Evolutionary conservation across 192 early-diverging fungal genomes (phyloP), one percentile per base, ranked within the genome.

Genomic region (Geranomyces michiganensis): DNA sequence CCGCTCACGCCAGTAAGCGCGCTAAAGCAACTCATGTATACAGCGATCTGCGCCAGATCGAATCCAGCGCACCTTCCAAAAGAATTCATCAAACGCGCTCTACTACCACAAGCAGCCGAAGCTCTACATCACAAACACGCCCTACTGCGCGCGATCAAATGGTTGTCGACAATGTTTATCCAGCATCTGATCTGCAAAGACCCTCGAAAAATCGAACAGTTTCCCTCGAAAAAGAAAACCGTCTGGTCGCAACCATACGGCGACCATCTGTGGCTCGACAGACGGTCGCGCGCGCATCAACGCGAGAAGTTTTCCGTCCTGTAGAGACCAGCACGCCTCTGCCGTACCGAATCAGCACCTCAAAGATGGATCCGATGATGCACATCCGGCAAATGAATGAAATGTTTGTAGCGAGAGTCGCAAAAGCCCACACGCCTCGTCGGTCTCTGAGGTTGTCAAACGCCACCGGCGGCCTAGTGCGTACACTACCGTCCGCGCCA

Each of bases 1-100:
- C 58, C 22, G 58, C 58, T 26, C 58, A 60, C 30, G 58, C 30
- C 31, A 26, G 27, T 32, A 60, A 60, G 17, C 22, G 58, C 19
- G 58, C 29, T 2, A 60, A 60, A 32, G 19, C 58, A 32, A 17
- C 17, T 19, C 58, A 60, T 29, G 17, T 19, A 26, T 60, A 32
- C 27, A 60, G 58, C 58, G 31, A 60, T 8, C 22, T 31, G 31
- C 22, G 27, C 7, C 58, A 17, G 22, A 7, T 60, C 17, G 27
- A 17, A 32, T 17, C 58, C 17, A 29, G 22, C 7, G 27, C 30
- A 17, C 27, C 58, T 8, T 2, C 58, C 7, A 32, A 26, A 32
- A 4, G 27, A 30, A 60, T 32, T 60, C 22, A 17, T 29, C 19
- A 19, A 19, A 32, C 22, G 9, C 6, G 31, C 2, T 30, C 58